Conservation (phyloP, 106 monocot genomes). For the Dioscorea dumetorum region DNA sequence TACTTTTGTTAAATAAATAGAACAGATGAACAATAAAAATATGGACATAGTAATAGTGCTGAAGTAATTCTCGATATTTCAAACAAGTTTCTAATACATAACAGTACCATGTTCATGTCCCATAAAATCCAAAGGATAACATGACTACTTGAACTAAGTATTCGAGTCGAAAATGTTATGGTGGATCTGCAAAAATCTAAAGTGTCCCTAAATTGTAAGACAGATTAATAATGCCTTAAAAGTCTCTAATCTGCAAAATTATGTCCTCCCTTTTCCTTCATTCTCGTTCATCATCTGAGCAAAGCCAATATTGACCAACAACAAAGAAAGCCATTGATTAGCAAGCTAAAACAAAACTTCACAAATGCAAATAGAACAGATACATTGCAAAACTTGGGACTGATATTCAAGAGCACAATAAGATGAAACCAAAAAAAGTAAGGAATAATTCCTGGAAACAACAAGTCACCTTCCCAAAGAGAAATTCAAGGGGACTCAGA, state of each 20-base stretch:
- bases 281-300: constrained; percentile 1
- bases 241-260: neutral
- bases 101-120: neutral
- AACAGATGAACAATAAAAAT: too few relatives aligned
- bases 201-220: neutral
- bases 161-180: neutral
- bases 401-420: neutral
- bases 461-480: neutral
- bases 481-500: constrained; percentile 30
- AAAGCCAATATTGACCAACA: neutral
- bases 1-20: too few relatives aligned
- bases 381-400: neutral
- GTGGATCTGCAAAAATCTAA: neutral
- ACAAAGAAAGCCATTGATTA: neutral
- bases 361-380: neutral
- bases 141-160: neutral
- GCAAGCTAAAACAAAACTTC: neutral
- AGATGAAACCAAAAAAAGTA: neutral
- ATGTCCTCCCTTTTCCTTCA: neutral
- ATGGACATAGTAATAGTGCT: too few relatives aligned
- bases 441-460: neutral
- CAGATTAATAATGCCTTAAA: neutral
- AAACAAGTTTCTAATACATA: neutral
- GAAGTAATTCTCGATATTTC: too few relatives aligned
- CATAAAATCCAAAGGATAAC: neutral